These are phyloP conservation scores for Brasilioporus rufonigricans DNA, from an alignment of 768 basidiomycete genomes.

Conservation along the genomic window DNA sequence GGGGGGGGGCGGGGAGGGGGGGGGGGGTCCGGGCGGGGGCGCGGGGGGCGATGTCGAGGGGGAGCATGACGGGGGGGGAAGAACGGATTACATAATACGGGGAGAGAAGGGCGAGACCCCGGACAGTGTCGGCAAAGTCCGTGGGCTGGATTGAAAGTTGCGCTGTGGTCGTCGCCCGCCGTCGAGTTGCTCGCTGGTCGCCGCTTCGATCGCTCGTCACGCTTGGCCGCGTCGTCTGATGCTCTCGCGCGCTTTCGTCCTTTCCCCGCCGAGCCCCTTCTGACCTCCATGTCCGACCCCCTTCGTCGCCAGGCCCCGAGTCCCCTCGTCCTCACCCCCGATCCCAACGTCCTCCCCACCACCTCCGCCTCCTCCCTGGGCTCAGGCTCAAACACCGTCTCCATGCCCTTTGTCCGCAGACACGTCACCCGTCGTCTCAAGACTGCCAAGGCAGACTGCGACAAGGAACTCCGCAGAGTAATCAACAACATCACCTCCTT, in stretches of 20 bases:
- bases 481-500: constrained; percentile 92
- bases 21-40: constrained; percentile 7
- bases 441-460: constrained; percentile 93
- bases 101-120: constrained; percentile 9
- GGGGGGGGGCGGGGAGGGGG: not conserved
- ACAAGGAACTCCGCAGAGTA: constrained; percentile 92
- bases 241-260: no score
- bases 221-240: constrained; percentile 16
- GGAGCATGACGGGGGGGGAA: constrained; percentile 4
- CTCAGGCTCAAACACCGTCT: constrained; percentile 72
- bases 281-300: constrained; percentile 31
- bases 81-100: constrained; percentile 11
- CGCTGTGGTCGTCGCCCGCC: not conserved
- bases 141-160: constrained; percentile 4
- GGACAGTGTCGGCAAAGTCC: constrained; percentile 14
- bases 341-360: constrained; percentile 32
- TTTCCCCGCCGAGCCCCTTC: no score
- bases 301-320: constrained; percentile 61
- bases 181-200: no score
- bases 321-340: constrained; percentile 76
- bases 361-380: constrained; percentile 28
- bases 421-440: constrained; percentile 92
- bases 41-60: constrained; percentile 12
- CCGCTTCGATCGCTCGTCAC: not conserved
- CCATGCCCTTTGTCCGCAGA: constrained; percentile 89